These are phyloP conservation scores for Monilinia fructicola DNA, from an alignment of 2,329 filamentous ascomycete species.

Conservation along the genomic window DNA sequence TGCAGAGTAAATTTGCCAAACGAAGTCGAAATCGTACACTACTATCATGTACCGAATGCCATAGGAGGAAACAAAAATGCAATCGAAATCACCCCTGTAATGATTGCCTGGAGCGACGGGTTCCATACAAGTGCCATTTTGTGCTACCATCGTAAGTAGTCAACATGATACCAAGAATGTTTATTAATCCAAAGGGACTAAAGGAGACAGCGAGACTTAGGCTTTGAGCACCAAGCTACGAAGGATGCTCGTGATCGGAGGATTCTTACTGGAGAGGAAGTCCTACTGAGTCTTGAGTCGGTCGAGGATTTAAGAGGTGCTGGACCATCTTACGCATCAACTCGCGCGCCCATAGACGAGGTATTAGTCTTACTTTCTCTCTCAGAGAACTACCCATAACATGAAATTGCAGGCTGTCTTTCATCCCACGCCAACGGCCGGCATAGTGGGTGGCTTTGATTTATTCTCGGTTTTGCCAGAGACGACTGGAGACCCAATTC, in stretches of 20 bases:
- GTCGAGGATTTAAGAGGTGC: neutral
- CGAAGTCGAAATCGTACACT: slow-evolving; percentile 28
- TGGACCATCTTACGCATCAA: neutral
- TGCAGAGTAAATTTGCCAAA: neutral
- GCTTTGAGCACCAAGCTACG: slow-evolving; percentile 14
- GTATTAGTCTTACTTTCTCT: neutral
- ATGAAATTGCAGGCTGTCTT: neutral
- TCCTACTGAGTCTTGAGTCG: neutral
- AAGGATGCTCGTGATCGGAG: neutral
- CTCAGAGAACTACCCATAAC: neutral
- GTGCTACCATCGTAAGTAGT: slow-evolving; percentile 26
- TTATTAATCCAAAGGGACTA: slow-evolving; percentile 14
- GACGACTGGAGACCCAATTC: slow-evolving; percentile 10
- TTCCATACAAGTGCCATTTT: slow-evolving; percentile 31
- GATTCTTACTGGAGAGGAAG: neutral
- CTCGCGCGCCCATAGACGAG: neutral
- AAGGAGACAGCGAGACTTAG: slow-evolving; percentile 1
- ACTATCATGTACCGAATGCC: slow-evolving; percentile 32
- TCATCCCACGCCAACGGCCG: neutral
- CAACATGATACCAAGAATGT: neutral
- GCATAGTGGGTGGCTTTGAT: slow-evolving; percentile 7
- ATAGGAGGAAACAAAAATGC: slow-evolving; percentile 35
- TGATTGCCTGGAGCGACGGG: slow-evolving; percentile 29
- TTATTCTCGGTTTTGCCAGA: slow-evolving; percentile 17
- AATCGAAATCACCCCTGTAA: slow-evolving; percentile 28